Base-by-base conservation (phyloP, 2,329 filamentous ascomycete genomes). In the Zymoseptoria tritici region DNA sequence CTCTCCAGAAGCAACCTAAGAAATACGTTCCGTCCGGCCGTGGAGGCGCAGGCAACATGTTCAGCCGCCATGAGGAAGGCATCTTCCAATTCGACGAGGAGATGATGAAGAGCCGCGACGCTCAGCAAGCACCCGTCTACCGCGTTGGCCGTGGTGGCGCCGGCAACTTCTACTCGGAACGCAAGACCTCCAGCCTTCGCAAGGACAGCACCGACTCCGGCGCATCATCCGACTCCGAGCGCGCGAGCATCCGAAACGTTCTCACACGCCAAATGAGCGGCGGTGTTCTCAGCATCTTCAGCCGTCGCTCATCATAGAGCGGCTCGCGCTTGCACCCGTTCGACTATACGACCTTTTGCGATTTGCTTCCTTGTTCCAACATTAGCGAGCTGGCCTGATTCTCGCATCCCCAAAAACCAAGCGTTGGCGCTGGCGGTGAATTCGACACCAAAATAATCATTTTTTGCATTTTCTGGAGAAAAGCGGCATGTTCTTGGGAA, bases 71-170 rank as follows among this genome's bases (percentile, higher is more conserved):
- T 60, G 74, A 86, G 66, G 78, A 82, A 49, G 79, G 81, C 68
- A 85, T 86, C 71, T 86, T 86, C 78, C 82, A 80, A 73, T 89
- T 89, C 74, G 85, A 87, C 72, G 84, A 87, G 75, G 84, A 87
- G 68, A 78, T 87, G 56, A 79, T 83, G 66, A 80, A 80, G 60
- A 75, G 82, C 63, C 78, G 80, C 59, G 76, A 80, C 53, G 59
- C 57, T 51, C 63, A 64, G 24, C 52, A 50, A 11, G 83, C 83
- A 2, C 84, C 84, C 19, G 80, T 86, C 62, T 86, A 85, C 77
- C 82, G 85, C 71, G 81, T 86, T 63, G 84, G 84, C 51, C 79
- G 84, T 52, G 84, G 84, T 20, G 84, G 84, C 49, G 81, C 80
- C 11, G 84, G 82, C 55, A 87, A 87, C 72, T 70, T 79, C 60